Evolutionary conservation across 352 stramenopile species (phyloP).

Genomic region (Globisporangium yorkense): DNA sequence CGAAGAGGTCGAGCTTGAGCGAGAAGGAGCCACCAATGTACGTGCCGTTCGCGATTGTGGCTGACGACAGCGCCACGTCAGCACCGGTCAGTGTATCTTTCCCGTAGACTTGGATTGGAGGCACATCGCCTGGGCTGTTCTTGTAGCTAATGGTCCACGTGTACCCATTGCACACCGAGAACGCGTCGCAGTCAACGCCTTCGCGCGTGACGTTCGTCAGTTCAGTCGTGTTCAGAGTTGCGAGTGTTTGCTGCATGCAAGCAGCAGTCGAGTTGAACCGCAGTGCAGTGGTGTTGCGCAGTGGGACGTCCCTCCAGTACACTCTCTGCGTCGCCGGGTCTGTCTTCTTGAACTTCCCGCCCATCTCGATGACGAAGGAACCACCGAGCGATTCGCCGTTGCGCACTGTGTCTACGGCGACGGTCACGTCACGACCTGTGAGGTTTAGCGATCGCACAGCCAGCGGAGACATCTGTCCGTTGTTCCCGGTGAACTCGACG

Average conservation of each 20-base stretch:
- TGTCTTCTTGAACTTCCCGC: conserved; percentile 48
- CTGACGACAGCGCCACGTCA: conserved; percentile 20
- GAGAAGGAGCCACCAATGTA: conserved; percentile 64
- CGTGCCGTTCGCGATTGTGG: conserved; percentile 63
- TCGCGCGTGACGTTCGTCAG: conserved; percentile 24
- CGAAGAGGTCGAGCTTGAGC: conserved; percentile 44
- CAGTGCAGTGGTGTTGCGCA: conserved; percentile 38
- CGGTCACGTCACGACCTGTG: conserved; percentile 30
- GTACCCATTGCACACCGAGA: conserved; percentile 59
- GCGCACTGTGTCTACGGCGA: conserved; percentile 28
- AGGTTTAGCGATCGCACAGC: conserved; percentile 39
- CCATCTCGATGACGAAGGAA: conserved; percentile 44
- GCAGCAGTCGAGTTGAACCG: conserved; percentile 30
- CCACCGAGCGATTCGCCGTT: conserved; percentile 50
- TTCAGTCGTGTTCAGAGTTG: conserved; percentile 36
- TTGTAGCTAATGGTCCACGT: conserved; percentile 59
- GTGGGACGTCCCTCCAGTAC: conserved; percentile 30
- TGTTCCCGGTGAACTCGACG: conserved; percentile 56
- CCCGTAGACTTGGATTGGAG: conserved; percentile 42
- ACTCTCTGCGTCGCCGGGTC: conserved; percentile 30
- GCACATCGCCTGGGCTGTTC: conserved; percentile 57
- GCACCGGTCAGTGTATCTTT: conserved; percentile 23
- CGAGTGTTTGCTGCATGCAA: conserved; percentile 27
- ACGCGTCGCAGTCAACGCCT: conserved; percentile 48
- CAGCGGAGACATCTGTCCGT: conserved; percentile 42